Evolutionary conservation across 768 basidiomycete genomes (phyloP).

Genomic region (Phaeotremella skinneri): DNA sequence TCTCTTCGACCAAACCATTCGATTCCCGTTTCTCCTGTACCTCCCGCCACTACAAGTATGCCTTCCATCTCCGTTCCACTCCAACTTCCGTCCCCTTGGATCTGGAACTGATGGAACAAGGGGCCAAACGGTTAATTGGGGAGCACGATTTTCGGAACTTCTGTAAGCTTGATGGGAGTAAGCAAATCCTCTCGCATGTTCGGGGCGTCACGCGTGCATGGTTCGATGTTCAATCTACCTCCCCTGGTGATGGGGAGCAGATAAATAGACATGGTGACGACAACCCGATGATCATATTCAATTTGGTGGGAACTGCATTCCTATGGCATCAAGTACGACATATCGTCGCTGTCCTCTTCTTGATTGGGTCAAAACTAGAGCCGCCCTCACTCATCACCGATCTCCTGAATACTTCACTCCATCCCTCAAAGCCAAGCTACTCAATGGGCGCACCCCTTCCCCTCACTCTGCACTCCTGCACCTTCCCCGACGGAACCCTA

Average conservation of each 20-base stretch:
- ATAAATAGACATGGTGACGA: conserved; percentile 11
- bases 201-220: conserved; percentile 65
- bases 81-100: conserved; percentile 58
- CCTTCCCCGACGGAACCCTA: conserved; percentile 64
- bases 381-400: conserved; percentile 65
- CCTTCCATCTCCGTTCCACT: conserved; percentile 63
- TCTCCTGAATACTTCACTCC: conserved; percentile 64
- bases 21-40: conserved; percentile 85
- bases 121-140: conserved; percentile 69
- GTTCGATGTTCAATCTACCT: conserved; percentile 19
- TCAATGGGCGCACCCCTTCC: conserved; percentile 91
- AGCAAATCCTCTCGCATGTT: conserved; percentile 79
- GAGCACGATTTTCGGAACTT: conserved; percentile 95
- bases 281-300: conserved; percentile 64
- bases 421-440: conserved; percentile 70
- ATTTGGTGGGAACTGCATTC: conserved; percentile 83
- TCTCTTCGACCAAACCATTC: conserved; percentile 61
- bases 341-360: conserved; percentile 86
- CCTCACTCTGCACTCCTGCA: conserved; percentile 87
- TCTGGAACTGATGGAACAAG: conserved; percentile 70
- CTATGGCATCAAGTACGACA: conserved; percentile 95
- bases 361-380: conserved; percentile 80
- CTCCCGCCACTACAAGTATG: conserved; percentile 95
- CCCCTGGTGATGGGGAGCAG: conserved; percentile 5
- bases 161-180: conserved; percentile 86